Conservation (phyloP, 2,329 filamentous ascomycete genomes). For the Pseudocercospora eumusae region DNA sequence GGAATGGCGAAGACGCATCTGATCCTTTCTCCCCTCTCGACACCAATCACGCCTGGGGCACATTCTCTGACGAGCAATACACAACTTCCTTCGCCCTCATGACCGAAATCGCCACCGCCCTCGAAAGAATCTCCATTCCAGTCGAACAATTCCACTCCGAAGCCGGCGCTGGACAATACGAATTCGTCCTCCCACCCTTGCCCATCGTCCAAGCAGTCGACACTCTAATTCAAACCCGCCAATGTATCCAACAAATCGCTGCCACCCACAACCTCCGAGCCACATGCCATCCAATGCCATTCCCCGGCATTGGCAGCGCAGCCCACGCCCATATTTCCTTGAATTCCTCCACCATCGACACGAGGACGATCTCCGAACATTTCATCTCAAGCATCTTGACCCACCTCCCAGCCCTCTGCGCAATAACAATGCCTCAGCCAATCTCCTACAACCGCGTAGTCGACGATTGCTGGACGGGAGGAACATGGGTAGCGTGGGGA, state of each 20-base stretch:
- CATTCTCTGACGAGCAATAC: conserved; percentile 63
- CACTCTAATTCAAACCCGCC: conserved; percentile 67
- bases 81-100: conserved; percentile 60
- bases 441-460: conserved; percentile 68
- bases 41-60: conserved; percentile 70
- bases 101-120: conserved; percentile 63
- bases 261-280: conserved; percentile 64
- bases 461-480: conserved; percentile 76
- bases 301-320: conserved; percentile 62
- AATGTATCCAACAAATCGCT: conserved; percentile 67
- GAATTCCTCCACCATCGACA: conserved; percentile 41
- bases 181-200: conserved; percentile 68
- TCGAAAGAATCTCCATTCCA: conserved; percentile 64
- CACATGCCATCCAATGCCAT: conserved; percentile 74
- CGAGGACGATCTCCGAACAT: conserved; percentile 54
- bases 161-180: conserved; percentile 72
- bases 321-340: conserved; percentile 72
- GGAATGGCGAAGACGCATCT: conserved; percentile 4
- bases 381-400: conserved; percentile 71
- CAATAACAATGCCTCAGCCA: conserved; percentile 67
- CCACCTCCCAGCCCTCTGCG: conserved; percentile 66
- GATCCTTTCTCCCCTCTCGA: conserved; percentile 50
- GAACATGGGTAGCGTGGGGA: conserved; percentile 77
- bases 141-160: conserved; percentile 76
- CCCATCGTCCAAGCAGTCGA: conserved; percentile 70